Evolutionary conservation across 306 rosid genomes (phyloP), one percentile per base, ranked within the genome.

Genomic region (Trifolium dubium): DNA sequence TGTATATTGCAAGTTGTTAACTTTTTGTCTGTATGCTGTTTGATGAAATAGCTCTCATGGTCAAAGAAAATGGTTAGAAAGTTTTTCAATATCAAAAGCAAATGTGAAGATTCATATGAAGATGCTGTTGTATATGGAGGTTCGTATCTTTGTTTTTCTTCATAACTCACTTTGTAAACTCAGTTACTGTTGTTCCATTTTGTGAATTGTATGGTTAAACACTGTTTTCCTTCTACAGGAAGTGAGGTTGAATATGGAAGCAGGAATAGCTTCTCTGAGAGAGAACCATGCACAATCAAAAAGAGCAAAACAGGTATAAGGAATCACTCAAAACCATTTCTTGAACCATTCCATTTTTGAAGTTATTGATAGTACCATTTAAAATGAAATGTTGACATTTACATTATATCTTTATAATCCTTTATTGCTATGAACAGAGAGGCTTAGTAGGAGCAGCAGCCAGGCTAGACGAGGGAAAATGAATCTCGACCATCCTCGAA

Each of bases 61-160:
- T 88, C 99, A 73, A 95, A 90, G 98, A 92, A 92, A 87, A 92
- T 95, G 98, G 96, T 95, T 79, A 92, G 97, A 53, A 95, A 92
- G 85, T 92, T 90, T 88, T 95, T 95, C 82, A 95, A 92, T 71
- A 90, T 95, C 88, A 92, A 88, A 88, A 73, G 96, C 85, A 95
- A 92, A 77, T 84, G 77, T 67, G 96, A 95, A 59, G 97, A 90
- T 60, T 87, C 87, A 55, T 96, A 82, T 75, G 81, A 92, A 23
- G 92, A 92, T 76, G 93, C 75, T 73, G 89, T 76, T 82, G 81
- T 83, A 62, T 79, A 71, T 83, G 92, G 90, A 85, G 99, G 99
- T 92, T 35, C 64, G 85, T 82, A 37, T 64, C 80, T 68, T 39
- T 72, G 66, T 55, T 65, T 80, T 73, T 72, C 76, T 66, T 32